Conservation (phyloP, 768 basidiomycete species). For the Mycena albidolilacea region DNA sequence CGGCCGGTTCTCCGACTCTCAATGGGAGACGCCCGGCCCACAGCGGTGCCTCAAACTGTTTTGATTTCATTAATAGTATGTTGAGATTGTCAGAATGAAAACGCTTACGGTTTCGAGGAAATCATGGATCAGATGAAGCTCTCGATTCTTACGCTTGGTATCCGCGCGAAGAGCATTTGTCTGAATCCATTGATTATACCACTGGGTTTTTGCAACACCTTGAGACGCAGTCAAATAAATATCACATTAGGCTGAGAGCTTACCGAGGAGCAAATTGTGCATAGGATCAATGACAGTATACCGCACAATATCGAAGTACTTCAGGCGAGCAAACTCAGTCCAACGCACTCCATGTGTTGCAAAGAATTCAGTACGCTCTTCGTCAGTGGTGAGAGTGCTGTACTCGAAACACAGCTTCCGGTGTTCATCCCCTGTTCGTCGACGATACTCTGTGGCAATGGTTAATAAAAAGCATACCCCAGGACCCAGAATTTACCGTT, state of each 20-base stretch:
- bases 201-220: conserved; percentile 43
- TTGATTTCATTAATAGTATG: background rate
- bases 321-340: conserved; percentile 42
- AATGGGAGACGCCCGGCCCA: conserved; percentile 41
- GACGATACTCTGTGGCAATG: conserved; percentile 10
- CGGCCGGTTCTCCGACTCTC: conserved; percentile 43
- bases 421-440: conserved; percentile 9
- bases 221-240: conserved; percentile 7
- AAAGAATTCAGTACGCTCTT: conserved; percentile 30
- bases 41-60: conserved; percentile 18
- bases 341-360: conserved; percentile 38
- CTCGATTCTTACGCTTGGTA: background rate
- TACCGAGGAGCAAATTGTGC: conserved; percentile 36
- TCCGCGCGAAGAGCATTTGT: background rate
- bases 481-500: conserved; percentile 27
- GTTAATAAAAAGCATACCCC: background rate
- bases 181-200: background rate
- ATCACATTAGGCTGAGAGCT: background rate
- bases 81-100: background rate
- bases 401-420: background rate
- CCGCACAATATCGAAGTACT: conserved; percentile 43
- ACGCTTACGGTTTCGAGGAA: conserved; percentile 35
- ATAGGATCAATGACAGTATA: conserved; percentile 38
- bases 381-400: background rate
- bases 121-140: background rate